phyloP scores from a whole-genome alignment of 192 early-diverging fungal genomes.

The Mortierella hygrophila region DNA sequence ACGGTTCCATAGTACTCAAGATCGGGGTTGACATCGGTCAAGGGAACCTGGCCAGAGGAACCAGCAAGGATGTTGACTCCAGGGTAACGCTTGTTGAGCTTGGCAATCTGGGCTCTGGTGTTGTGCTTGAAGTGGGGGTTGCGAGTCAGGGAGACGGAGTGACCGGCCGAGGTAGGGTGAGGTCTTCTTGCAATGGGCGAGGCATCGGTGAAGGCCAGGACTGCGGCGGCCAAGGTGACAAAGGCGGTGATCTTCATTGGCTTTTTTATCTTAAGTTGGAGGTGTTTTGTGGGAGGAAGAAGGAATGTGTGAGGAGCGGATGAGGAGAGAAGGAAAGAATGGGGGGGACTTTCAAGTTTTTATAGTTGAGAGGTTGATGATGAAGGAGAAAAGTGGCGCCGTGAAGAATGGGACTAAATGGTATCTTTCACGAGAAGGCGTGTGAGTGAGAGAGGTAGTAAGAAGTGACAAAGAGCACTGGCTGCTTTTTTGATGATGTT shows the following conservation, averaged over 20 bases:
- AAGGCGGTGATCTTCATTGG: constrained; percentile 34
- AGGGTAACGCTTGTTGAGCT: constrained; percentile 36
- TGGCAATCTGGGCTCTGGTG: constrained; percentile 36
- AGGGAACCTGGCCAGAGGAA: constrained; percentile 25
- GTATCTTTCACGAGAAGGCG: background rate
- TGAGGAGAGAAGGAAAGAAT: background rate
- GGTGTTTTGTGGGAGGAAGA: background rate
- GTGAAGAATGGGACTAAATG: background rate
- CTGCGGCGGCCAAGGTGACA: constrained; percentile 30
- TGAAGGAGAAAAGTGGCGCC: background rate
- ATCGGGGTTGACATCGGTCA: constrained; percentile 57
- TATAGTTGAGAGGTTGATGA: background rate
- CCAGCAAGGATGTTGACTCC: constrained; percentile 12
- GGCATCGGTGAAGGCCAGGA: constrained; percentile 21
- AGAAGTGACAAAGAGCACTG: background rate
- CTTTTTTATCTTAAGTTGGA: background rate
- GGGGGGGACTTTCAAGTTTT: background rate
- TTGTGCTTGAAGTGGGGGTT: constrained; percentile 46
- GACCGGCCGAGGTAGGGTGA: constrained; percentile 2
- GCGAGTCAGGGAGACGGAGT: constrained; percentile 30
- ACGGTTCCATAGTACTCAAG: constrained; percentile 74
- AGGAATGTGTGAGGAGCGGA: background rate
- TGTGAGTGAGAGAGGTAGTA: background rate
- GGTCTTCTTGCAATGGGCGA: constrained; percentile 16
- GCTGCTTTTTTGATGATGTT: background rate